Percentiles rank a stretch among this genome's conserved stretches.
Evolutionary conservation across 2,329 filamentous ascomycete species (phyloP).

Genomic region (Epichloe glyceriae): DNA sequence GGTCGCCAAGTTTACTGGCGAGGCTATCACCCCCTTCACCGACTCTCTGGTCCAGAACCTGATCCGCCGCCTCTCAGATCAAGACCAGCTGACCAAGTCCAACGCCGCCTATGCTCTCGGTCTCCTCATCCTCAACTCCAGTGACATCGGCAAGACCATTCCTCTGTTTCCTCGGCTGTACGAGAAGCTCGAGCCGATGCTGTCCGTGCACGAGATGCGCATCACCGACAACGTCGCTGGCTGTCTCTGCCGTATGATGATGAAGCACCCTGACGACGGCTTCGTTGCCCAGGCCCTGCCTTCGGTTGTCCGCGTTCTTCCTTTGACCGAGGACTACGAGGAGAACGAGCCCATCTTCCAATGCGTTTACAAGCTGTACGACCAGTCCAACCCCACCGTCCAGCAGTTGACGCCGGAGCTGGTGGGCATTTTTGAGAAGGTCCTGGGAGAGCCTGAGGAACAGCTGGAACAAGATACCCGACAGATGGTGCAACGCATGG

Average conservation of each 20-base stretch:
- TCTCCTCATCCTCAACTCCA: slow-evolving; percentile 70
- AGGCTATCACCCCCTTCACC: slow-evolving; percentile 71
- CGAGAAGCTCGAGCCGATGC: slow-evolving; percentile 71
- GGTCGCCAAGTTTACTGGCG: slow-evolving; percentile 73
- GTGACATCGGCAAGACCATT: slow-evolving; percentile 55
- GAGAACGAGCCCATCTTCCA: slow-evolving; percentile 91
- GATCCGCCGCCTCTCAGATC: slow-evolving; percentile 75
- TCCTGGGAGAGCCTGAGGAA: slow-evolving; percentile 57
- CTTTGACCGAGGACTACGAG: slow-evolving; percentile 85
- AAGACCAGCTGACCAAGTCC: slow-evolving; percentile 84
- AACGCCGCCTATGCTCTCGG: slow-evolving; percentile 90
- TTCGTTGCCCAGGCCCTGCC: slow-evolving; percentile 75
- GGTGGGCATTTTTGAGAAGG: slow-evolving; percentile 58
- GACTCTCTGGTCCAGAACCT: slow-evolving; percentile 63
- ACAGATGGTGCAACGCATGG: slow-evolving; percentile 50
- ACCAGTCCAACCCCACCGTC: slow-evolving; percentile 54
- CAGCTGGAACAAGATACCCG: slow-evolving; percentile 65
- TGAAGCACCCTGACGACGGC: slow-evolving; percentile 70
- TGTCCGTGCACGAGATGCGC: slow-evolving; percentile 64
- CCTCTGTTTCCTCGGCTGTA: slow-evolving; percentile 69
- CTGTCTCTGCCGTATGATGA: slow-evolving; percentile 84
- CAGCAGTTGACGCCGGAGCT: slow-evolving; percentile 57
- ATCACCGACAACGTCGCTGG: slow-evolving; percentile 89
- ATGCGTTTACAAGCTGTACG: slow-evolving; percentile 79
- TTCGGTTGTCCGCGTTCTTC: slow-evolving; percentile 63